Conservation (phyloP, 441 rosid genomes). For the Euphorbia corollata region DNA sequence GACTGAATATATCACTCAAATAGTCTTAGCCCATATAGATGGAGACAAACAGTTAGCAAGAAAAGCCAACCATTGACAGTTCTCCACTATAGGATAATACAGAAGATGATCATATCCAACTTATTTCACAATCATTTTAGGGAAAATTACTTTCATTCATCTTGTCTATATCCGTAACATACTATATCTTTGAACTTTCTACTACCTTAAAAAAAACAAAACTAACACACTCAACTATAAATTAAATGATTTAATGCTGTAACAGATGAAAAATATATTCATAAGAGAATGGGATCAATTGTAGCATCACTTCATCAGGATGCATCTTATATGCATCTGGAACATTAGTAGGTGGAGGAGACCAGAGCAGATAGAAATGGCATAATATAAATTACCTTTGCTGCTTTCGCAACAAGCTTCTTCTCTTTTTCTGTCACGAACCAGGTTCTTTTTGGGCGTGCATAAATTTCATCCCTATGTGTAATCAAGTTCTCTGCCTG, state of each 20-base stretch:
- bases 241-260: not conserved
- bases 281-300: not conserved
- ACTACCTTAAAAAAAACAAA: not conserved
- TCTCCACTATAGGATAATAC: not conserved
- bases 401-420: conserved; percentile 57
- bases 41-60: not conserved
- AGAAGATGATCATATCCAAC: not conserved
- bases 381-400: conserved; percentile 42
- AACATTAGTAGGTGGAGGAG: not conserved
- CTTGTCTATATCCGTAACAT: not conserved
- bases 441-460: conserved; percentile 96
- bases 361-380: conserved; percentile 2
- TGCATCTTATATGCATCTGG: not conserved
- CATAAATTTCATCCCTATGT: conserved; percentile 73
- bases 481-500: conserved; percentile 94
- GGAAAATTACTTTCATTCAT: not conserved
- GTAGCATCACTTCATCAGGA: not conserved
- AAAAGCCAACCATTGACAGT: not conserved
- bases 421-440: conserved; percentile 86
- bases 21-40: not conserved
- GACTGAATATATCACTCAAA: not conserved
- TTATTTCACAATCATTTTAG: not conserved
- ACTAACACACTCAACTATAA: not conserved
- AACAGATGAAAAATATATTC: not conserved
- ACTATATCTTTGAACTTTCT: not conserved